phyloP scores from a whole-genome alignment of 305 asterid species.

The Fraxinus floribunda region DNA sequence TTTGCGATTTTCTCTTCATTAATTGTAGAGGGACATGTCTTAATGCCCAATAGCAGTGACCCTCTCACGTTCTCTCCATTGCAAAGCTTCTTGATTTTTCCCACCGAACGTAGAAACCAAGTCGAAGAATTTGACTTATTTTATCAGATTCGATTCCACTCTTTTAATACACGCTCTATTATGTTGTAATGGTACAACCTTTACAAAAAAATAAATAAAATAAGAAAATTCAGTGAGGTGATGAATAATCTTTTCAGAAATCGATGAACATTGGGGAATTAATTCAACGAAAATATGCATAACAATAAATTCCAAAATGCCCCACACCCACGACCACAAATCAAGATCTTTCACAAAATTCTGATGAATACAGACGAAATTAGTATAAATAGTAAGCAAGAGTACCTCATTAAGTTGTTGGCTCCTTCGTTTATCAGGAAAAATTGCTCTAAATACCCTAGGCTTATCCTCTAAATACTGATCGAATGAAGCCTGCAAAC shows the following conservation, averaged over 20 bases:
- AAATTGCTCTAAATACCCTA: constrained; percentile 83
- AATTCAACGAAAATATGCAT: neutral
- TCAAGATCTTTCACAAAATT: neutral
- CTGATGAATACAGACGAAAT: neutral
- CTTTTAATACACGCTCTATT: neutral
- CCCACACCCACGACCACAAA: neutral
- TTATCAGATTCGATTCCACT: neutral
- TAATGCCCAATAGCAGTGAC: neutral
- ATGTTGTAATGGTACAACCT: neutral
- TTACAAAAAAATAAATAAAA: neutral
- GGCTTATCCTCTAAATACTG: constrained; percentile 77
- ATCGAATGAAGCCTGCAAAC: constrained; percentile 77
- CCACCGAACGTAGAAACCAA: neutral
- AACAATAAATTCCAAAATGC: neutral
- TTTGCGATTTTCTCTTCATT: neutral
- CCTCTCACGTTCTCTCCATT: neutral
- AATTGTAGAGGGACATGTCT: neutral
- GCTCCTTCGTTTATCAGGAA: constrained; percentile 84
- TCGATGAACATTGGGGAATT: neutral
- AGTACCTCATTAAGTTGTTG: constrained; percentile 75
- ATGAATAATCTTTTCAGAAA: neutral
- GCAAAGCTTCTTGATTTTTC: neutral
- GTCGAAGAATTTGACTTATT: neutral
- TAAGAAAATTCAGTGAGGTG: neutral
- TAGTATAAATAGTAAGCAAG: neutral